Evolutionary conservation across 2,329 filamentous ascomycete genomes (phyloP).

Genomic region (Curvularia spicifera): DNA sequence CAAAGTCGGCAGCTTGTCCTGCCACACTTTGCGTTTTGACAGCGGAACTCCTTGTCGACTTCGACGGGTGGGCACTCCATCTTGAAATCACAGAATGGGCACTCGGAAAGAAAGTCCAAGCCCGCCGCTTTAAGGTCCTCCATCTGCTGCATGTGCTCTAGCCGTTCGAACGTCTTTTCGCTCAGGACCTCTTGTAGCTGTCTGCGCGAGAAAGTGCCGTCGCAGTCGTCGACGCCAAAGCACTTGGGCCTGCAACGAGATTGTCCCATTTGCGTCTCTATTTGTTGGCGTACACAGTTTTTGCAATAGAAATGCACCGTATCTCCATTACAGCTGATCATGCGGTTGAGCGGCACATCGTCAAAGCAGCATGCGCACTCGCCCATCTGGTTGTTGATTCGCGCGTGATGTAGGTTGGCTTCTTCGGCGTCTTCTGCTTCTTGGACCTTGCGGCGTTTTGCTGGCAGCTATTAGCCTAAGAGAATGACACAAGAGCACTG

Average conservation of each 20-base stretch:
- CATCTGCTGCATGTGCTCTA: slow-evolving; percentile 75
- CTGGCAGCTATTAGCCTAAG: slow-evolving; percentile 20
- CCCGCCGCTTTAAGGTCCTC: slow-evolving; percentile 71
- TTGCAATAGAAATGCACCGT: slow-evolving; percentile 72
- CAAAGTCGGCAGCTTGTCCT: slow-evolving; percentile 64
- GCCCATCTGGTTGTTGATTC: slow-evolving; percentile 55
- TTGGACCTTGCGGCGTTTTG: slow-evolving; percentile 36
- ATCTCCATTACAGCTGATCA: slow-evolving; percentile 70
- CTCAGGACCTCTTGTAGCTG: slow-evolving; percentile 66
- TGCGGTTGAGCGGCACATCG: slow-evolving; percentile 69
- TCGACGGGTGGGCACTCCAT: slow-evolving; percentile 73
- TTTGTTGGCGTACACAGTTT: slow-evolving; percentile 68
- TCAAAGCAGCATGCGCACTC: slow-evolving; percentile 78
- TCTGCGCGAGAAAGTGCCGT: slow-evolving; percentile 62
- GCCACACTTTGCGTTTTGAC: slow-evolving; percentile 69
- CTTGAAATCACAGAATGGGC: slow-evolving; percentile 83
- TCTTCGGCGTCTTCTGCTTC: slow-evolving; percentile 40
- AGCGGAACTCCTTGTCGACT: slow-evolving; percentile 74
- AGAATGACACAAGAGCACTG: background rate
- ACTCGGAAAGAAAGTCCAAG: slow-evolving; percentile 74
- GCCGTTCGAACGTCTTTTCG: slow-evolving; percentile 62
- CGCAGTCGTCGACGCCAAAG: slow-evolving; percentile 67
- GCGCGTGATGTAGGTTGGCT: slow-evolving; percentile 42
- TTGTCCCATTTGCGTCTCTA: slow-evolving; percentile 71
- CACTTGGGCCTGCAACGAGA: slow-evolving; percentile 73